Evolutionary conservation across 2,329 filamentous ascomycete genomes (phyloP).

Genomic region (Daldinia eschscholtzii): DNA sequence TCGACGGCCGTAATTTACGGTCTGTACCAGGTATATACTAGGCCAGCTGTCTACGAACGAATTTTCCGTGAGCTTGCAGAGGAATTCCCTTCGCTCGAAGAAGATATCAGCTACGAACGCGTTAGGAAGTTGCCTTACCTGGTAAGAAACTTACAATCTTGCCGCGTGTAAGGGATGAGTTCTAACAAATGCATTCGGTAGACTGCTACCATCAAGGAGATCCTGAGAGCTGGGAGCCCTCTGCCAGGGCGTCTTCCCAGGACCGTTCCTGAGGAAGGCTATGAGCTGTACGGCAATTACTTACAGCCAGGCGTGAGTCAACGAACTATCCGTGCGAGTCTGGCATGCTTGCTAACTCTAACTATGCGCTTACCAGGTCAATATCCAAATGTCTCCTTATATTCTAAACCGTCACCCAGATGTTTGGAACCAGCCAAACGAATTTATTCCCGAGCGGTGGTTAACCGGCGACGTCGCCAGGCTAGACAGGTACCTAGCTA

Average conservation of each 20-base stretch:
- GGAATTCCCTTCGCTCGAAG: slow-evolving; percentile 7
- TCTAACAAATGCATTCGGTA: background rate
- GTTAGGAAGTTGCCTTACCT: slow-evolving; percentile 5
- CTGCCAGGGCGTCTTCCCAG: slow-evolving; percentile 9
- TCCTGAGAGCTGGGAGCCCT: slow-evolving; percentile 1
- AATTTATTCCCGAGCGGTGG: slow-evolving; percentile 10
- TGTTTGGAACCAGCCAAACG: slow-evolving; percentile 1
- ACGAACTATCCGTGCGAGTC: background rate
- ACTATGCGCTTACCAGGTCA: background rate
- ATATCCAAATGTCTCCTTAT: slow-evolving; percentile 9
- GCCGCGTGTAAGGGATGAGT: too few relatives aligned
- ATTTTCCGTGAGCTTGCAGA: slow-evolving; percentile 4
- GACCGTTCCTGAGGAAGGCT: slow-evolving; percentile 5
- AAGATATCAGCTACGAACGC: slow-evolving; percentile 11
- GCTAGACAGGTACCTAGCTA: slow-evolving; percentile 4
- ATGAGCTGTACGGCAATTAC: slow-evolving; percentile 7
- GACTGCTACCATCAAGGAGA: slow-evolving; percentile 13
- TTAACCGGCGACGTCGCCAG: background rate
- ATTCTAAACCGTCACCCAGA: slow-evolving; percentile 10
- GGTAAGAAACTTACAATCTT: background rate
- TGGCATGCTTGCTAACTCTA: slow-evolving; percentile 1
- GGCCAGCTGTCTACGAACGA: background rate
- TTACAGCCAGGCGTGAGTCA: slow-evolving; percentile 6
- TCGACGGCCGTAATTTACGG: slow-evolving; percentile 5
- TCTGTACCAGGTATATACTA: slow-evolving; percentile 8